These are phyloP conservation scores for Rhodotorula sp. DNA, from an alignment of 1,284 basidiomycete genomes.

Conservation along the genomic window DNA sequence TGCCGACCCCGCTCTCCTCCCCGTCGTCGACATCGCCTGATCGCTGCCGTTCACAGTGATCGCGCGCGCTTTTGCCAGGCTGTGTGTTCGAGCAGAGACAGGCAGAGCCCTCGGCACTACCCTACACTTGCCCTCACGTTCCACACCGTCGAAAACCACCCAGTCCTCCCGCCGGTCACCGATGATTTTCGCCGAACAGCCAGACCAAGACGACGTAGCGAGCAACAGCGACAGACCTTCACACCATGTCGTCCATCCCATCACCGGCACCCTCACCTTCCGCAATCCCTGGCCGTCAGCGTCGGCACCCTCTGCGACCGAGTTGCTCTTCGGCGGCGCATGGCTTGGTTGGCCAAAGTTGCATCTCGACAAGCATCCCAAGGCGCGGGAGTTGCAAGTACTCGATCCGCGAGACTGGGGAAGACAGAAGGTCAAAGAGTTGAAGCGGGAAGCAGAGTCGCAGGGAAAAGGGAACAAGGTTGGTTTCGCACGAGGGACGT, in stretches of 20 bases:
- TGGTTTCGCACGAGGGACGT: constrained; percentile 36
- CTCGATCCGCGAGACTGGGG: constrained; percentile 35
- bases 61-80: no score
- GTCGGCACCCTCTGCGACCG: constrained; percentile 25
- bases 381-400: constrained; percentile 34
- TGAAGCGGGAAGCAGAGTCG: constrained; percentile 5
- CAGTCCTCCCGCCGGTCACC: background rate
- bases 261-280: constrained; percentile 35
- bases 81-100: no score
- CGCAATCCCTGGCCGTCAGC: constrained; percentile 44
- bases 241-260: constrained; percentile 35
- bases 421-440: constrained; percentile 5
- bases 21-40: no score
- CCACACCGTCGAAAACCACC: no score
- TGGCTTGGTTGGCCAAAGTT: constrained; percentile 33
- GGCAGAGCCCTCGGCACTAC: no score
- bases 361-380: constrained; percentile 28
- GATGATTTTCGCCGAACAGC: background rate
- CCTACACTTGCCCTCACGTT: no score
- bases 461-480: constrained; percentile 24
- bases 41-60: no score
- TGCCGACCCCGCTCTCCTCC: no score
- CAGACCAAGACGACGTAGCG: background rate
- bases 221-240: constrained; percentile 11
- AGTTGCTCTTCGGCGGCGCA: constrained; percentile 34